Evolutionary conservation across 2,329 filamentous ascomycete species (phyloP), one percentile per base, ranked within the genome.

Genomic region (Colletotrichum sansevieriae): DNA sequence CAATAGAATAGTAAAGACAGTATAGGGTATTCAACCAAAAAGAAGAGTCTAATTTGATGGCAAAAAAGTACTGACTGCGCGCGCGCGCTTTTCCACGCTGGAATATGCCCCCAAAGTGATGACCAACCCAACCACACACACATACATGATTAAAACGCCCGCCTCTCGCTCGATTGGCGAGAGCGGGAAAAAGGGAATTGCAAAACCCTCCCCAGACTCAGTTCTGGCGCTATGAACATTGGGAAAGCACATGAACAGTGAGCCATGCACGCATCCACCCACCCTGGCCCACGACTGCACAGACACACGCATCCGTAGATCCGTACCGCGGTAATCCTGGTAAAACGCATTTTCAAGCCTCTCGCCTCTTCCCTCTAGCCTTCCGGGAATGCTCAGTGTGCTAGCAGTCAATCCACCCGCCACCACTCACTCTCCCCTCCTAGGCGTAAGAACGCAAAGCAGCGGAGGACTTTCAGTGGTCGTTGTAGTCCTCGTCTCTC

Each of bases 401-500:
- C n/a, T n/a, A 51, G 47, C 47, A 29, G 12, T 51, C 8, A 8
- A 33, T 1, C 12, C 47, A 11, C 2, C 25, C 22, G 3, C 4
- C 25, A 22, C 46, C 11, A 44, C n/a, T 25, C 43, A 54, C 25
- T 52, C n/a, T 43, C 8, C 29, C 29, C 4, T 9, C 7, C 29
- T 29, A 8, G 7, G 6, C n/a, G 47, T n/a, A 25, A 44, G 3
- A 29, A 54, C 3, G 46, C 46, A 61, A 8, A 29, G 25, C 3
- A 12, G 2, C 12, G n/a, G 3, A 15, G 25, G 20, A 12, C n/a
- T 5, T 11, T 55, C 39, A 69, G 66, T 69, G 66, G 55, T 69
- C 66, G 49, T 69, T 69, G 15, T 10, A 69, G 62, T 87, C 85
- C 74, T 87, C 85, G 62, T 88, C 85, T 47, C 83, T 78, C 18